Percentiles rank a stretch among this genome's conserved stretches.
Conservation (phyloP, 371 early-diverging fungal genomes). For the Mucor irregularis region DNA sequence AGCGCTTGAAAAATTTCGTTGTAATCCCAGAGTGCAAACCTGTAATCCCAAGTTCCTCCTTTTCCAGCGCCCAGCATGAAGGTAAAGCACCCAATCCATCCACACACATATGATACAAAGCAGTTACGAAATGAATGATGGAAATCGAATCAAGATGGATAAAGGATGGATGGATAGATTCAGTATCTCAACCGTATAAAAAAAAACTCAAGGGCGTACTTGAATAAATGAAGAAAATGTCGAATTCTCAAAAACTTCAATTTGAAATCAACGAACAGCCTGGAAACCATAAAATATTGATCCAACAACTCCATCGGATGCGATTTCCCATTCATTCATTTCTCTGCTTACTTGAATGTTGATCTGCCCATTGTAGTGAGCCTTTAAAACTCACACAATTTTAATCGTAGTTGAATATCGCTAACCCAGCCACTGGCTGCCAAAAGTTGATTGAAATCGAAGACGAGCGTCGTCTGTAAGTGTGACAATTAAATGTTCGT, state of each 20-base stretch:
- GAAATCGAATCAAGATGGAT: background rate
- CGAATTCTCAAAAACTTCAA: no score
- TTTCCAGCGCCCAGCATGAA: constrained; percentile 11
- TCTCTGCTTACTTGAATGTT: background rate
- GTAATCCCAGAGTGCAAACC: background rate
- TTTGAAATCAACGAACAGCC: no score
- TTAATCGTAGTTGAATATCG: constrained; percentile 82
- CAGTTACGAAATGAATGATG: background rate
- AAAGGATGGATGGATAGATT: constrained; percentile 1
- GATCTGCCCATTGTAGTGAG: no score
- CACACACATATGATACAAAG: background rate
- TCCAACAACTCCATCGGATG: background rate
- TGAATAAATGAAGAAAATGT: background rate
- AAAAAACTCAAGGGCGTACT: background rate
- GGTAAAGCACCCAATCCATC: background rate
- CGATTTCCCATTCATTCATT: background rate
- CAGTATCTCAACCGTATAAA: background rate
- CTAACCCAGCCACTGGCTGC: constrained; percentile 96
- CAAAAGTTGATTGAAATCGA: constrained; percentile 96
- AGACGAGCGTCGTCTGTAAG: constrained; percentile 89
- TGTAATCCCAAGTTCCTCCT: background rate
- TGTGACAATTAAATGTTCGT: no score
- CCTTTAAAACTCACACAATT: no score
- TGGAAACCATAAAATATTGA: no score
- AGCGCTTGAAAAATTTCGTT: background rate